phyloP scores from a whole-genome alignment of 805 yeast species.

The Kurtzmaniella cleridarum region DNA sequence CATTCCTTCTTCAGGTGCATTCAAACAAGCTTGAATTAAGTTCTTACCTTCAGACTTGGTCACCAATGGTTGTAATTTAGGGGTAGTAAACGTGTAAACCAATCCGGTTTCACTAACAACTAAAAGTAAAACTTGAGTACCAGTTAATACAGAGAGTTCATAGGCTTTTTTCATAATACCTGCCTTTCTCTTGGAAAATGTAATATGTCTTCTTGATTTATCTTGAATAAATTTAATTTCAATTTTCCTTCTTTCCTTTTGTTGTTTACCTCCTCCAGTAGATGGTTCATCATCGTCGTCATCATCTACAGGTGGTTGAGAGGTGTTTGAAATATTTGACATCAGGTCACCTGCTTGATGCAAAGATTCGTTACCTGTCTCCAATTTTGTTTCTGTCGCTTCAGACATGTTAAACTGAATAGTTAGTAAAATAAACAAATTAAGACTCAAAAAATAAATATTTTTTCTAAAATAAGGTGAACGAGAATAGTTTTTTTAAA shows the following conservation, averaged over 20 bases:
- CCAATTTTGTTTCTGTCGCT: slow-evolving; percentile 36
- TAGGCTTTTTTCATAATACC: slow-evolving; percentile 99
- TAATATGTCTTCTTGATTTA: slow-evolving; percentile 95
- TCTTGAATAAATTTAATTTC: slow-evolving; percentile 97
- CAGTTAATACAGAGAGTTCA: slow-evolving; percentile 92
- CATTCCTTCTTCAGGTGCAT: slow-evolving; percentile 87
- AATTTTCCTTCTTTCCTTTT: slow-evolving; percentile 73
- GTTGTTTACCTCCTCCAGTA: slow-evolving; percentile 41
- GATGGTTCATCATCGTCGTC: slow-evolving; percentile 53
- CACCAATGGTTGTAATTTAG: slow-evolving; percentile 95
- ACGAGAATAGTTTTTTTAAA: not conserved
- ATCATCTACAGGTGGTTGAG: slow-evolving; percentile 23
- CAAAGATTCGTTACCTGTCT: slow-evolving; percentile 18
- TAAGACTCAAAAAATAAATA: slow-evolving; percentile 4
- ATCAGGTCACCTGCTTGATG: slow-evolving; percentile 7
- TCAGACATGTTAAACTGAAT: slow-evolving; percentile 27
- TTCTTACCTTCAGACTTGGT: slow-evolving; percentile 97
- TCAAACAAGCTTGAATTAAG: slow-evolving; percentile 91
- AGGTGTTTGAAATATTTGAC: slow-evolving; percentile 18
- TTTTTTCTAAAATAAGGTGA: slow-evolving; percentile 1
- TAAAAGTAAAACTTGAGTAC: slow-evolving; percentile 90
- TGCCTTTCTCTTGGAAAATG: slow-evolving; percentile 96
- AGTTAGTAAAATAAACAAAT: slow-evolving; percentile 11
- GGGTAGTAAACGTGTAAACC: slow-evolving; percentile 98
- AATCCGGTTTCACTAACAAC: slow-evolving; percentile 98